A percentile compares a stretch with the other conserved stretches of the same genome.
phyloP scores from a whole-genome alignment of 1,284 basidiomycete genomes.

The Leccinum griseonigrum region DNA sequence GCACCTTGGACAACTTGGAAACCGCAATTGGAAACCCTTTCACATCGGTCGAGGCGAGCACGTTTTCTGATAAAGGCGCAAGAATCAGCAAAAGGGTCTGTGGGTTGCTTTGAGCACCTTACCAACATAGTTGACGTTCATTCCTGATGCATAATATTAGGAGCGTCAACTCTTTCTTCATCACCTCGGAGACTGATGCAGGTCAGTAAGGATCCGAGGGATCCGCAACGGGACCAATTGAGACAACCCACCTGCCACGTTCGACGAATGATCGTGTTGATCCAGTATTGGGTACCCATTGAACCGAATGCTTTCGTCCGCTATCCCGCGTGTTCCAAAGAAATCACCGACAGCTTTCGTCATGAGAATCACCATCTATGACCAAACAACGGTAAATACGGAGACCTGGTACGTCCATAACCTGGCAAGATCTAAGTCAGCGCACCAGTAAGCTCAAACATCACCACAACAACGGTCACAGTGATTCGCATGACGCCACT shows the following conservation, averaged over 20 bases:
- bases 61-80: constrained; percentile 49
- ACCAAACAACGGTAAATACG: constrained; percentile 5
- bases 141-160: constrained; percentile 66
- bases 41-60: constrained; percentile 68
- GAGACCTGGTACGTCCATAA: constrained; percentile 1
- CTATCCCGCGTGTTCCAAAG: constrained; percentile 90
- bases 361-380: constrained; percentile 89
- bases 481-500: constrained; percentile 97
- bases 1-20: constrained; percentile 47
- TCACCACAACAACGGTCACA: constrained; percentile 97
- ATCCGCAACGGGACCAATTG: background rate
- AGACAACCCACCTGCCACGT: constrained; percentile 71
- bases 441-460: constrained; percentile 97
- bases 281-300: constrained; percentile 97
- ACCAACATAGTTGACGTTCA: constrained; percentile 80
- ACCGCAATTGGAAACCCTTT: constrained; percentile 92
- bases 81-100: background rate
- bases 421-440: constrained; percentile 92
- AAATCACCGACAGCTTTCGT: constrained; percentile 98
- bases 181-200: constrained; percentile 77
- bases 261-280: constrained; percentile 86
- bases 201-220: constrained; percentile 10
- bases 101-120: constrained; percentile 27
- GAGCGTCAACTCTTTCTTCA: constrained; percentile 78
- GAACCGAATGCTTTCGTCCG: constrained; percentile 96